Percentiles rank a stretch among this genome's conserved stretches.
Conservation (phyloP, 2,329 filamentous ascomycete species). For the Sporothrix protearum region DNA sequence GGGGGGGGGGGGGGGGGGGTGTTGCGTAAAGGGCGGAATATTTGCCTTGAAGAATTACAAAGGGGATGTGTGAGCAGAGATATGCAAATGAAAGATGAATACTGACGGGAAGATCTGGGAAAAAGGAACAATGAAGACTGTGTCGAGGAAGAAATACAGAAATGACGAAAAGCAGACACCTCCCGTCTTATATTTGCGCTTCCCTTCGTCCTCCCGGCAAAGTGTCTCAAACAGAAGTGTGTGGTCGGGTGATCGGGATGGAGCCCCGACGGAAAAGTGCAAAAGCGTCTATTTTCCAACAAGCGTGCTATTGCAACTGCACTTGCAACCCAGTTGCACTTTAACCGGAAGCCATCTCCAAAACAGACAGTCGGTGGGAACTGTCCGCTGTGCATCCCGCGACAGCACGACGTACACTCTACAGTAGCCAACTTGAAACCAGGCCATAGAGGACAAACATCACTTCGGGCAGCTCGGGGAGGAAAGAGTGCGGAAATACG, state of each 20-base stretch:
- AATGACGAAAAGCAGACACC: background rate
- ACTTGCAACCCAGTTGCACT: background rate
- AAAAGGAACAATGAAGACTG: background rate
- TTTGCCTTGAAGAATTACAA: background rate
- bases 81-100: background rate
- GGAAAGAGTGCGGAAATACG: background rate
- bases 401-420: constrained; percentile 8
- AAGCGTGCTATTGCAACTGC: background rate
- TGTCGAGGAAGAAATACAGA: background rate
- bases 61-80: background rate
- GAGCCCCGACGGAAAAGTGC: constrained; percentile 1
- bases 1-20: too few relatives aligned
- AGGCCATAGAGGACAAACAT: background rate
- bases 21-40: too few relatives aligned
- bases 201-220: background rate
- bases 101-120: background rate
- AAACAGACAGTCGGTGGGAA: background rate
- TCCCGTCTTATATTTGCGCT: background rate
- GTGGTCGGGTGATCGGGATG: constrained; percentile 7
- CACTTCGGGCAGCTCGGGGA: background rate
- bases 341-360: background rate
- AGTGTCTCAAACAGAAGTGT: background rate
- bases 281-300: background rate
- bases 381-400: constrained; percentile 2
- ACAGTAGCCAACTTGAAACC: background rate